Base-by-base conservation (phyloP, 768 basidiomycete species). In the Macrolepiota fuliginosa region DNA sequence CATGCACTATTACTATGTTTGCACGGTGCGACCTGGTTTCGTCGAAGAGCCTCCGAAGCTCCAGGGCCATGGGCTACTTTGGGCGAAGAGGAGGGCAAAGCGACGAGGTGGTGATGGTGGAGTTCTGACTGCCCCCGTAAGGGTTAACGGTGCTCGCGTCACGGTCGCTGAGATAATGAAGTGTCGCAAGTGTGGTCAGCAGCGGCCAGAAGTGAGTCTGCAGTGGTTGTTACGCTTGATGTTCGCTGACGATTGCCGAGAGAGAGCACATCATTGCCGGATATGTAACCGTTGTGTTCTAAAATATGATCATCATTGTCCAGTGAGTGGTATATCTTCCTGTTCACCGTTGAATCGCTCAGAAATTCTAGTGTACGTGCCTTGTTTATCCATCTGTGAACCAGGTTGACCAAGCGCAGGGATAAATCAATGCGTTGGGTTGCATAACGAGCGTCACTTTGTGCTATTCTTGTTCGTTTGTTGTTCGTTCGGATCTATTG, bases 381-480 rank as follows among this genome's bases (percentile, higher is more conserved):
- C 22, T 2, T 12, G 11, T 4, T 29, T 54, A n/a, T 50, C 45
- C 15, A 54, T 12, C 47, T 19, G 51, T 61, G 19, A 56, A 58
- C 32, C 47, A 10, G 25, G 17, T 42, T 58, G 36, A 59, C n/a
- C 46, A 52, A 52, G 15, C 13, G 6, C 69, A 95, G 93, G 95
- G 95, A 86, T 98, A 54, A 98, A 98, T 73, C 93, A 94, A 84
- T 98, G 96, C 70, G 96, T 99, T 47, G 96, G 96, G 11, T 73
- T 98, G 6, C 81, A 96, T 71, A 99, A 98, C 67, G 96, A 98
- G 70, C 87, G 96, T 0, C 94, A 98, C 75, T 99, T 99, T 68
- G 83, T 96, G 40, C 77, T 98, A 51, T 99, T 98, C 82, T 90
- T 98, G 93, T 92, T 64, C 58, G 88, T 75, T 6, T 36, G 42